A percentile compares a stretch with the other conserved stretches of the same genome.
Evolutionary conservation across 257 asterid species (phyloP).

Genomic region (Rhazya stricta): DNA sequence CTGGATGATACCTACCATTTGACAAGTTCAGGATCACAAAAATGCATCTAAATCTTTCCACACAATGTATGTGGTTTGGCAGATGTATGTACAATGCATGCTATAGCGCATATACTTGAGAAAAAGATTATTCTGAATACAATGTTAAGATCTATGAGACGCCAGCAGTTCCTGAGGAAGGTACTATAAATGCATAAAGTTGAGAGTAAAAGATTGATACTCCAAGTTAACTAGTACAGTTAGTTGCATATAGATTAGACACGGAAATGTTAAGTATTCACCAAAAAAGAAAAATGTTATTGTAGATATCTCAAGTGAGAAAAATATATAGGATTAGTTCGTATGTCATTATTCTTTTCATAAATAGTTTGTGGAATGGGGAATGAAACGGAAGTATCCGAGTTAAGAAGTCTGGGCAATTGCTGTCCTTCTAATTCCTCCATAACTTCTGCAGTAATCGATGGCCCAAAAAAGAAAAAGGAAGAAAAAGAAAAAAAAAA

Average conservation of each 20-base stretch:
- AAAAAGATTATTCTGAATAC: neutral
- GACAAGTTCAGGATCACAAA: conserved; percentile 16
- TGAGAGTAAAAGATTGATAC: neutral
- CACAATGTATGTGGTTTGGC: conserved; percentile 1
- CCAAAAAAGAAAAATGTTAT: neutral
- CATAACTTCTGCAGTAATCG: too few species aligned
- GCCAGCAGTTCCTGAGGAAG: neutral
- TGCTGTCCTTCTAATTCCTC: too few species aligned
- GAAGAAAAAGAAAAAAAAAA: too few species aligned
- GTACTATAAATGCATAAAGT: neutral
- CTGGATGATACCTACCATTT: conserved; percentile 86
- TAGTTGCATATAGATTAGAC: neutral
- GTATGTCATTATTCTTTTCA: neutral
- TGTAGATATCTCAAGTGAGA: neutral
- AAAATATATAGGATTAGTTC: neutral
- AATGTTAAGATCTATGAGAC: neutral
- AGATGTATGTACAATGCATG: neutral
- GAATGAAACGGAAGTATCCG: too few species aligned
- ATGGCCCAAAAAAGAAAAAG: too few species aligned
- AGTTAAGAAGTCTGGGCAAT: too few species aligned
- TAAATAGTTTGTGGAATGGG: too few species aligned
- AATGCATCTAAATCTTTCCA: conserved; percentile 7
- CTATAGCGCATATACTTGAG: neutral
- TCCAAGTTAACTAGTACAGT: neutral
- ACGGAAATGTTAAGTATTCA: neutral